Evolutionary conservation across 768 basidiomycete genomes (phyloP).

Genomic region (Neoboletus brunneissimus): DNA sequence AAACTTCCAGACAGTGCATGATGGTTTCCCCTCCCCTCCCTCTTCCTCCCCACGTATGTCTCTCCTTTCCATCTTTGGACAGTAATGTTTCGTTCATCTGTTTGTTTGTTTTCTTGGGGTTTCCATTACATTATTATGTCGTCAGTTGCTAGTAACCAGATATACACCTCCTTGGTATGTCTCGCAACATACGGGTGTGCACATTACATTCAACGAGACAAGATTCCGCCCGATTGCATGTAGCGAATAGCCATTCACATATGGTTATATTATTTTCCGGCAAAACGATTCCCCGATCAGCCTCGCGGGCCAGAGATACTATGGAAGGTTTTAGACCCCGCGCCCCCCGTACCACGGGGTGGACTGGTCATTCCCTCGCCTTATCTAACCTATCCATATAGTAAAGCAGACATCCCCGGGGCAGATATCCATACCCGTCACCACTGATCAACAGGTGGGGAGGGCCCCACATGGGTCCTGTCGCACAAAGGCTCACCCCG

Average conservation of each 20-base stretch:
- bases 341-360: neutral
- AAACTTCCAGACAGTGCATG: constrained; percentile 16
- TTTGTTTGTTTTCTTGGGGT: neutral
- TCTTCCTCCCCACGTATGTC: neutral
- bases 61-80: neutral
- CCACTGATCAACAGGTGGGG: neutral
- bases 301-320: too few relatives aligned
- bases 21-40: neutral
- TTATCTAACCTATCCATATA: too few relatives aligned
- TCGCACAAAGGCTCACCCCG: neutral
- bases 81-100: neutral
- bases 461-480: neutral
- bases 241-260: neutral
- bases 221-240: neutral
- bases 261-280: neutral
- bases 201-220: neutral
- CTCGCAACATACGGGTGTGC: neutral
- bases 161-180: neutral
- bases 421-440: neutral
- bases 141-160: neutral
- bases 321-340: too few relatives aligned
- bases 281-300: neutral
- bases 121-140: neutral
- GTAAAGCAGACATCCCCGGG: neutral
- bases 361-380: neutral